A percentile compares a stretch with the other conserved stretches of the same genome.
Evolutionary conservation across 306 rosid species (phyloP).

Genomic region (Trifolium fragiferum): DNA sequence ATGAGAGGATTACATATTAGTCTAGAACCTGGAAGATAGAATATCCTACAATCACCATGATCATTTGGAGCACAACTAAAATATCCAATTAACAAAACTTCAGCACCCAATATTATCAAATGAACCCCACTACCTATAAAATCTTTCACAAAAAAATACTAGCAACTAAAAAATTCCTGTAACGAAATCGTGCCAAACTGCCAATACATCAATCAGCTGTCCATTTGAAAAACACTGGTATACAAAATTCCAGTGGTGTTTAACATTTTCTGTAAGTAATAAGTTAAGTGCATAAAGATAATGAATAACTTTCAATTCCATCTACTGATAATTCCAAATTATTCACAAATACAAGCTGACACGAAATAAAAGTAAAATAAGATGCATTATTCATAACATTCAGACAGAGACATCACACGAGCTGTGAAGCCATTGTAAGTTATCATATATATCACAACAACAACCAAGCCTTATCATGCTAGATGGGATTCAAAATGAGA

Average conservation of each 20-base stretch:
- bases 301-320: constrained; percentile 27
- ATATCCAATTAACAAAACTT: constrained; percentile 34
- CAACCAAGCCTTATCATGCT: not conserved
- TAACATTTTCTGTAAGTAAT: constrained; percentile 1
- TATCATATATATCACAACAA: not conserved
- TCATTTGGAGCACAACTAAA: constrained; percentile 6
- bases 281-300: constrained; percentile 6
- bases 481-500: not conserved
- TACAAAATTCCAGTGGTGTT: constrained; percentile 13
- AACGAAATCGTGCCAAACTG: constrained; percentile 9
- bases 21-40: constrained; percentile 34
- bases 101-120: constrained; percentile 30
- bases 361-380: constrained; percentile 15
- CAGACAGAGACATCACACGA: constrained; percentile 12
- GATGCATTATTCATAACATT: constrained; percentile 7
- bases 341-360: constrained; percentile 9
- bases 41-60: constrained; percentile 29
- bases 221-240: constrained; percentile 24
- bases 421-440: constrained; percentile 7
- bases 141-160: constrained; percentile 27
- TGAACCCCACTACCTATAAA: constrained; percentile 18
- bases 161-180: constrained; percentile 27
- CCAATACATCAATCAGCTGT: constrained; percentile 22
- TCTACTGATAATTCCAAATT: constrained; percentile 22
- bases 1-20: constrained; percentile 43